Evolutionary conservation across 495 filamentous ascomycete species (phyloP), one percentile per base, ranked within the genome.

Genomic region (Delitschia confertaspora): DNA sequence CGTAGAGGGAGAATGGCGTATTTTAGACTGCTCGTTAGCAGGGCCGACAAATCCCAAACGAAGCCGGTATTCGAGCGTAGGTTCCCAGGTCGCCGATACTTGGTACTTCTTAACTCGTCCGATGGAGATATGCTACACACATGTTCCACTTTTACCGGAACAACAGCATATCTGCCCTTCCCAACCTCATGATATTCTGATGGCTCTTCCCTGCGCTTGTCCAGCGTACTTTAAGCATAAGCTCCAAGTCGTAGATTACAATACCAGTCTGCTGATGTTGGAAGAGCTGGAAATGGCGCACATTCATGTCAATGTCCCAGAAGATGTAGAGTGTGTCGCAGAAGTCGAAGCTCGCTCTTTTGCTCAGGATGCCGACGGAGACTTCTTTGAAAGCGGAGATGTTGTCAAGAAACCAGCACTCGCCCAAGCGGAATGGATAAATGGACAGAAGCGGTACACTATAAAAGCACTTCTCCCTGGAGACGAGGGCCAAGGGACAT

Each of bases 161-260:
- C 87, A 95, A 46, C 91, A 99, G 57, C 93, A 96, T 60, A 79
- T 95, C 29, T 88, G 85, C 49, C 93, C 93, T 4, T 80, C 88
- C 1, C 74, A 96, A 14, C 75, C 84, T 8, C 79, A 83, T 37
- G 83, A 93, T 44, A 72, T 91, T 17, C 69, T 99, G 1, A 65
- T 95, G 37, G 79, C 88, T 23, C 69, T 99, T 1, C 91, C 91
- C 0, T 78, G 82, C 35, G 82, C 83, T 19, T 88, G 82, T 47
- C 86, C 93, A 4, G 74, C 86, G 5, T 96, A 79, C 61, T 96
- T 96, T 75, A 85, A 82, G 56, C 76, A 93, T 43, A 59, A 62
- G 4, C 60, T 88, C 10, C 71, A 85, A 42, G 76, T 96, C 64
- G 73, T 83, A 6, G 84, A 93, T 37, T 99, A 88, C 57, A 87